Percentiles rank a stretch among this genome's conserved stretches.
Evolutionary conservation across 495 filamentous ascomycete genomes (phyloP).

Genomic region (Cudoniella acicularis): DNA sequence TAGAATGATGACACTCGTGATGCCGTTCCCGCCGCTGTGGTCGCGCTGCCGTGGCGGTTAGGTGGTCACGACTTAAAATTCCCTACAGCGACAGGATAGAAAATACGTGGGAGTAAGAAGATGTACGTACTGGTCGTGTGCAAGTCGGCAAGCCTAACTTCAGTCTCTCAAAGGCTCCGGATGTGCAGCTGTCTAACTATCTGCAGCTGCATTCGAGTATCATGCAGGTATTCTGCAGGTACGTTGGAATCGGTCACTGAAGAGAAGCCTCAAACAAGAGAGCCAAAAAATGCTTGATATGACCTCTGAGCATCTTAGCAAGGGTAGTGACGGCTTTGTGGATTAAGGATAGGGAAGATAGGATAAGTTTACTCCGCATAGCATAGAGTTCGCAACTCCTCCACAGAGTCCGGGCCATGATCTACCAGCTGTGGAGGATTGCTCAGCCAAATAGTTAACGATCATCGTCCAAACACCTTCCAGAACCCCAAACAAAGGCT

Average conservation of each 20-base stretch:
- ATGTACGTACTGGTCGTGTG: neutral
- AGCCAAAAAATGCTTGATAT: neutral
- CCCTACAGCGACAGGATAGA: no score
- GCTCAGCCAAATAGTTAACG: no score
- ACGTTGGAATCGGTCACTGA: neutral
- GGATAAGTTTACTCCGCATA: no score
- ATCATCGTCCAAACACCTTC: no score
- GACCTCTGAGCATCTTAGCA: neutral
- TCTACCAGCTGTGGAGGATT: no score
- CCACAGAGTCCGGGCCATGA: no score
- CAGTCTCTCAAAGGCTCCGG: neutral
- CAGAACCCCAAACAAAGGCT: no score
- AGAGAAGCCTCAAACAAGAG: neutral
- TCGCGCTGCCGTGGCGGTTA: neutral
- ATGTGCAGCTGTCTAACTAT: neutral
- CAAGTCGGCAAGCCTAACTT: neutral
- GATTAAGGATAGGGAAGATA: no score
- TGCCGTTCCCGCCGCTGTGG: neutral
- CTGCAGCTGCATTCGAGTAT: neutral
- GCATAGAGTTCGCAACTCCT: no score
- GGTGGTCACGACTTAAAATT: neutral
- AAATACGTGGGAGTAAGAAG: no score
- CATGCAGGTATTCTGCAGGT: neutral
- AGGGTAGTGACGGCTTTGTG: no score
- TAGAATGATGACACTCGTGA: neutral